Conservation (phyloP, 495 filamentous ascomycete genomes). For the Hypoxylon intermedium region DNA sequence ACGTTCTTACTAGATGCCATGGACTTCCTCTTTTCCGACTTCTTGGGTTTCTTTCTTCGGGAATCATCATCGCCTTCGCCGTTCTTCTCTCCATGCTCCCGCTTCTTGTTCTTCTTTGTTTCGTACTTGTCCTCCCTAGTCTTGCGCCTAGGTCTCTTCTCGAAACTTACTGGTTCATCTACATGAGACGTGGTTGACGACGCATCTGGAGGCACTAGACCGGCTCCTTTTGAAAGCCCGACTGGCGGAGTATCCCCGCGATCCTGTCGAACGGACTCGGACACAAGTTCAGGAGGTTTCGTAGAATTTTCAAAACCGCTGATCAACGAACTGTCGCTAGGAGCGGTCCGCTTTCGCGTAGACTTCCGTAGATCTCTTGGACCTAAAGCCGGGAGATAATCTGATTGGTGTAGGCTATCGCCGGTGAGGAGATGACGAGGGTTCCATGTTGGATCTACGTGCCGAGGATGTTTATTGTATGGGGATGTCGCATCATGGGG, state of each 20-base stretch:
- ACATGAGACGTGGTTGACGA: slow-evolving; percentile 25
- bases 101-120: slow-evolving; percentile 48
- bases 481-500: slow-evolving; percentile 16
- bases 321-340: slow-evolving; percentile 39
- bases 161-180: slow-evolving; percentile 47
- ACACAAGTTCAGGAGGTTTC: slow-evolving; percentile 18
- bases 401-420: slow-evolving; percentile 23
- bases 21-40: slow-evolving; percentile 44
- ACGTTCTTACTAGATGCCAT: slow-evolving; percentile 54
- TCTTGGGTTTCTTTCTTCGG: slow-evolving; percentile 44
- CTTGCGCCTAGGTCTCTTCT: slow-evolving; percentile 66
- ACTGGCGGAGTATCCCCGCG: slow-evolving; percentile 3
- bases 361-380: slow-evolving; percentile 17
- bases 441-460: slow-evolving; percentile 38
- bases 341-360: slow-evolving; percentile 25
- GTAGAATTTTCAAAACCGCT: slow-evolving; percentile 29
- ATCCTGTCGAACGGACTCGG: slow-evolving; percentile 8
- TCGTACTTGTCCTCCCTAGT: slow-evolving; percentile 66
- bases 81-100: slow-evolving; percentile 48
- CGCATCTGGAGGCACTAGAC: slow-evolving; percentile 12
- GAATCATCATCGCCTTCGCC: slow-evolving; percentile 26
- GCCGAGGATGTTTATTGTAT: slow-evolving; percentile 22
- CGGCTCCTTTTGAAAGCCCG: slow-evolving; percentile 8
- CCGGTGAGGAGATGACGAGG: slow-evolving; percentile 36
- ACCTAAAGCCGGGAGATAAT: neutral